Evolutionary conservation across 1,284 basidiomycete genomes (phyloP).

Genomic region (Cutaneotrichosporon sp.): DNA sequence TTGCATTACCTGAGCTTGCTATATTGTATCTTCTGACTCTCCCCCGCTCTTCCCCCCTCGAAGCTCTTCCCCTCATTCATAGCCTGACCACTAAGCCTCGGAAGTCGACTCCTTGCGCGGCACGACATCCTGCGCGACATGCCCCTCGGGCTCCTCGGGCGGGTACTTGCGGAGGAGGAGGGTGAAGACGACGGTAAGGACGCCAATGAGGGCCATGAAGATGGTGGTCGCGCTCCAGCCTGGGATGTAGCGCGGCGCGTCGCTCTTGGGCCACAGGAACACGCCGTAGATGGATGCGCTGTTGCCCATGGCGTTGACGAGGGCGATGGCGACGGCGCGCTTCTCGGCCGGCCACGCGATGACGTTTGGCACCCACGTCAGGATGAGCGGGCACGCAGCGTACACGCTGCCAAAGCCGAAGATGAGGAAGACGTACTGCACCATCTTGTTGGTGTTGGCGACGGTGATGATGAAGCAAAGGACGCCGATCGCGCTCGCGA

Average conservation of each 20-base stretch:
- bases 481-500: constrained; percentile 39
- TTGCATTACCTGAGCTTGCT: no score
- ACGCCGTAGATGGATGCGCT: constrained; percentile 55
- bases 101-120: not conserved
- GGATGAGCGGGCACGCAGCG: constrained; percentile 53
- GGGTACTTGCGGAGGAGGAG: constrained; percentile 34
- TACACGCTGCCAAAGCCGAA: constrained; percentile 57
- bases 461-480: constrained; percentile 55
- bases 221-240: constrained; percentile 55
- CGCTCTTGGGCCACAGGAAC: constrained; percentile 56
- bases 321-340: constrained; percentile 52
- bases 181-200: constrained; percentile 46
- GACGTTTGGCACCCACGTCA: constrained; percentile 54
- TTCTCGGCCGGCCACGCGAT: constrained; percentile 52
- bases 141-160: not conserved
- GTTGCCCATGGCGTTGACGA: constrained; percentile 52
- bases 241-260: constrained; percentile 54
- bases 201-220: constrained; percentile 48
- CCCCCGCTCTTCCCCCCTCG: not conserved
- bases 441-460: constrained; percentile 46
- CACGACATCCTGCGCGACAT: not conserved
- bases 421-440: constrained; percentile 56
- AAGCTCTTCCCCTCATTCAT: not conserved
- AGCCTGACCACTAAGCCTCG: not conserved
- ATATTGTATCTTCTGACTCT: no score